Percentiles rank a stretch among this genome's conserved stretches.
These are phyloP conservation scores for Glarea lozoyensis DNA, from an alignment of 495 filamentous ascomycete species.

Conservation along the genomic window DNA sequence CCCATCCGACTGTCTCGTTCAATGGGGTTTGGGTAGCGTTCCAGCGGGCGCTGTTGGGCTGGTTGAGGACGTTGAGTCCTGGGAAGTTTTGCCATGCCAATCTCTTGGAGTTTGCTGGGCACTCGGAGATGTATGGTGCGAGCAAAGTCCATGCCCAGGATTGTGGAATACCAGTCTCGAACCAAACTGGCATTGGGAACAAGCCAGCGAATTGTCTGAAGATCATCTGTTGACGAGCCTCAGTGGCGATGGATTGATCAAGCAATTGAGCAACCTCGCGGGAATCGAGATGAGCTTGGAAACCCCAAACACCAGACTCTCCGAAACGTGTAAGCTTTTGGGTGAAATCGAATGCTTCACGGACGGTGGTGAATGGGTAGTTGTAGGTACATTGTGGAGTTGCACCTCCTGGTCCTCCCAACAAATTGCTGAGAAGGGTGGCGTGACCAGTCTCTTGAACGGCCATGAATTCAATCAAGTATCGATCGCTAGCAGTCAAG, in stretches of 20 bases:
- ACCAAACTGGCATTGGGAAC: conserved; percentile 81
- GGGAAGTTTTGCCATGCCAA: conserved; percentile 90
- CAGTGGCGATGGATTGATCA: conserved; percentile 69
- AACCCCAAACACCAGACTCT: conserved; percentile 78
- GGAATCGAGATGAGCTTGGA: conserved; percentile 71
- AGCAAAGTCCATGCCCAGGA: conserved; percentile 83
- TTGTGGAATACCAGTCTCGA: conserved; percentile 72
- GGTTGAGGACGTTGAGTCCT: conserved; percentile 61
- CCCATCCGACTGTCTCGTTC: conserved; percentile 44
- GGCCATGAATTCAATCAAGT: conserved; percentile 75
- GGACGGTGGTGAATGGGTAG: conserved; percentile 71
- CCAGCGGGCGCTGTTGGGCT: conserved; percentile 59
- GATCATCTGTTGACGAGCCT: conserved; percentile 79
- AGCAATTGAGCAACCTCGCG: conserved; percentile 66
- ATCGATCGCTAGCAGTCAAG: conserved; percentile 57
- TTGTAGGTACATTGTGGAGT: conserved; percentile 70
- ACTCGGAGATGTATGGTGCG: conserved; percentile 75
- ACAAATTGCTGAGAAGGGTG: conserved; percentile 71
- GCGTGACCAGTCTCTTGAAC: conserved; percentile 78
- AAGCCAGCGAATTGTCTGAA: conserved; percentile 83
- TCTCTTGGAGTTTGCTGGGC: conserved; percentile 64
- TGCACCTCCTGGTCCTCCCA: conserved; percentile 51
- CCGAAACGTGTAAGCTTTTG: conserved; percentile 80
- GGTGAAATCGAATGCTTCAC: conserved; percentile 76
- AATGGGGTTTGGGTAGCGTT: conserved; percentile 41